Conservation (phyloP, 1,284 basidiomycete species). For the Volvariella volvacea region DNA sequence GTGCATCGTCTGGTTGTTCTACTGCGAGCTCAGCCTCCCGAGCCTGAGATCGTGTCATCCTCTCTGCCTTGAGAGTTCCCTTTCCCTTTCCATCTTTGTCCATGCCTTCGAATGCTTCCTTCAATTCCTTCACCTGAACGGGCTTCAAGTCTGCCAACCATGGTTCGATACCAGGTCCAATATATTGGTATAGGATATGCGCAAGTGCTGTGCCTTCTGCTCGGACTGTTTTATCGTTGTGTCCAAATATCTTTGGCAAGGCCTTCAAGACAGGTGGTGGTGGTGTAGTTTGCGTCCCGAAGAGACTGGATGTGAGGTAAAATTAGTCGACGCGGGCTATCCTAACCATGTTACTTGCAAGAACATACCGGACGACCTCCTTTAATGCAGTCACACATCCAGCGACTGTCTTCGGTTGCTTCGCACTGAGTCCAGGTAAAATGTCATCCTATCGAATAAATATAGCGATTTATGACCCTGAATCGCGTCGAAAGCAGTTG, state of each 20-base stretch:
- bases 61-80: slow-evolving; percentile 72
- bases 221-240: slow-evolving; percentile 94
- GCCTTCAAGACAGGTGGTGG: slow-evolving; percentile 79
- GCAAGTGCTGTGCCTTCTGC: slow-evolving; percentile 83
- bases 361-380: slow-evolving; percentile 55
- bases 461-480: slow-evolving; percentile 22
- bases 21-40: slow-evolving; percentile 61
- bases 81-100: slow-evolving; percentile 82
- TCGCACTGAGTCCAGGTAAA: slow-evolving; percentile 79
- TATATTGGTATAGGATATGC: slow-evolving; percentile 79
- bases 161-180: slow-evolving; percentile 84
- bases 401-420: slow-evolving; percentile 93
- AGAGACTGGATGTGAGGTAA: slow-evolving; percentile 46
- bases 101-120: slow-evolving; percentile 83
- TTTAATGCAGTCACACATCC: slow-evolving; percentile 77
- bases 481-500: slow-evolving; percentile 12
- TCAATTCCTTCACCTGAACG: slow-evolving; percentile 96
- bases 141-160: slow-evolving; percentile 93
- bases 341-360: neutral
- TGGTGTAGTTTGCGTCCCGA: slow-evolving; percentile 76
- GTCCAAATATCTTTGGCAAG: slow-evolving; percentile 90
- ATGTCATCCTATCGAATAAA: slow-evolving; percentile 60
- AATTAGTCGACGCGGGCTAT: neutral
- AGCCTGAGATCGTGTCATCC: slow-evolving; percentile 75
- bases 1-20: slow-evolving; percentile 30